These are phyloP conservation scores for Naumovozyma castellii DNA, from an alignment of 805 yeast species.

Conservation along the genomic window DNA sequence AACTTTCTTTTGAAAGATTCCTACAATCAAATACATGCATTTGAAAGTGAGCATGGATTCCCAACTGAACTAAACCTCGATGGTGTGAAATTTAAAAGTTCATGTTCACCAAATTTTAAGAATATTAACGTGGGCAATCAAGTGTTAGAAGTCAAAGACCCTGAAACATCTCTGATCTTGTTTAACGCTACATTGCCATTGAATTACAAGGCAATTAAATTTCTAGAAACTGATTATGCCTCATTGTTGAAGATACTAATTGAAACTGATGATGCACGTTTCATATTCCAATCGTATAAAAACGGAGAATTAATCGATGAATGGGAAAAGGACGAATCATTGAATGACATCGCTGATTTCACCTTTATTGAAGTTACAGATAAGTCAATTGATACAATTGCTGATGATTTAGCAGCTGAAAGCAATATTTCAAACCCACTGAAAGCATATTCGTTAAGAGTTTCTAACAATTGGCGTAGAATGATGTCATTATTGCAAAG, in stretches of 20 bases:
- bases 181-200: constrained; percentile 12
- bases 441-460: constrained; percentile 25
- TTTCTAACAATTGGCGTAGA: constrained; percentile 16
- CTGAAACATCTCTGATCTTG: constrained; percentile 10
- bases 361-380: constrained; percentile 17
- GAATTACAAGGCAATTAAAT: constrained; percentile 10
- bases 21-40: not conserved
- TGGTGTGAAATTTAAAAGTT: constrained; percentile 6
- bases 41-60: not conserved
- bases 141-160: constrained; percentile 12
- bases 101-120: constrained; percentile 12
- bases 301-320: constrained; percentile 14
- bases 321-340: constrained; percentile 40
- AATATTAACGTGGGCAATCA: constrained; percentile 6
- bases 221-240: constrained; percentile 12
- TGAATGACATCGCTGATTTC: constrained; percentile 32
- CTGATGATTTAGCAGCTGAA: constrained; percentile 17
- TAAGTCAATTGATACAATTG: constrained; percentile 6
- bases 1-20: constrained; percentile 8
- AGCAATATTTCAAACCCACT: constrained; percentile 6
- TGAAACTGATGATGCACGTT: constrained; percentile 9
- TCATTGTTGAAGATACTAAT: constrained; percentile 9
- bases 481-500: constrained; percentile 10
- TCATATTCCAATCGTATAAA: constrained; percentile 11
- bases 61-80: not conserved